A percentile compares a stretch with the other conserved stretches of the same genome.
Conservation (phyloP, 2,329 filamentous ascomycete species). For the Calonectria fujianensis region DNA sequence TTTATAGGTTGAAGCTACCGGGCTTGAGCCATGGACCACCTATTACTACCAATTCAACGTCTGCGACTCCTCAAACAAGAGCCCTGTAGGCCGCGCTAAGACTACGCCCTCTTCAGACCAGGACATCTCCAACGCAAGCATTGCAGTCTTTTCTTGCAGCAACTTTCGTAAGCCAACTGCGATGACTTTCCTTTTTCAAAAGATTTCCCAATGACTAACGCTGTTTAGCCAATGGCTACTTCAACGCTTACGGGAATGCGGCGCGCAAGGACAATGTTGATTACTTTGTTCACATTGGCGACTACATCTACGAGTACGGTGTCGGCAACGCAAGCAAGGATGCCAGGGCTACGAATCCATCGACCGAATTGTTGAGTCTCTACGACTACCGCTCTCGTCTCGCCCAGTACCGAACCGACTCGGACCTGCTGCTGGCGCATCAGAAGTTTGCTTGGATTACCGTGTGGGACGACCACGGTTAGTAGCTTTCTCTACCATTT, state of each 20-base stretch:
- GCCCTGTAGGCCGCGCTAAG: neutral
- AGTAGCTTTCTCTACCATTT: neutral
- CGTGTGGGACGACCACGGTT: constrained; percentile 13
- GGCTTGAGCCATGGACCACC: constrained; percentile 4
- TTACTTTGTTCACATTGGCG: constrained; percentile 16
- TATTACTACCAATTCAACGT: constrained; percentile 25
- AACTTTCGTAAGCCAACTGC: constrained; percentile 10
- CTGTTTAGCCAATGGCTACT: constrained; percentile 6
- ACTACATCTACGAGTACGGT: constrained; percentile 20
- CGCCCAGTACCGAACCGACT: constrained; percentile 11
- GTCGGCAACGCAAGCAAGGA: constrained; percentile 11
- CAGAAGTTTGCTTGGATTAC: constrained; percentile 10
- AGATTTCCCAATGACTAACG: neutral
- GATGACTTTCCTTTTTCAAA: no score
- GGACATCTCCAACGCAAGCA: neutral
- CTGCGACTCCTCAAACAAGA: constrained; percentile 12
- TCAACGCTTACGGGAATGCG: constrained; percentile 16
- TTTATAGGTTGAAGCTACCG: neutral
- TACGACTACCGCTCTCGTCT: constrained; percentile 10
- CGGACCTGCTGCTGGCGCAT: constrained; percentile 1
- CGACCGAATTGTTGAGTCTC: neutral
- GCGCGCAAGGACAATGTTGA: constrained; percentile 15
- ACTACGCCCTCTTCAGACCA: neutral
- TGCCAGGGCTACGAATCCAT: constrained; percentile 16
- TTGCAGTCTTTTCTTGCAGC: constrained; percentile 18